Conservation (phyloP, 768 basidiomycete species). For the Amanita phalloides region DNA sequence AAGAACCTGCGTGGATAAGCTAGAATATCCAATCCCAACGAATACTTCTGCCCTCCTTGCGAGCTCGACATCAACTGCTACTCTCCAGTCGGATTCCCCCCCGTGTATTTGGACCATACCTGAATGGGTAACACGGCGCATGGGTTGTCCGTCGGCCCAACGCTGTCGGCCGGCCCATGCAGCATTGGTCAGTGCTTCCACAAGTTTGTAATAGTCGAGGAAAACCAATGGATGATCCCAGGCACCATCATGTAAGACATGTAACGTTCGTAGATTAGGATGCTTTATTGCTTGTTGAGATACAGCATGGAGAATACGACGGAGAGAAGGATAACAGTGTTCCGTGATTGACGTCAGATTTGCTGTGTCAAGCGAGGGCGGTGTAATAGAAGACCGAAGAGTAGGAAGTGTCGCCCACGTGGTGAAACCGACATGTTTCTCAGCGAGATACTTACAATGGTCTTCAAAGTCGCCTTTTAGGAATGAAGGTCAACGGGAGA, state of each 20-base stretch:
- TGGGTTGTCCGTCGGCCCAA: slow-evolving; percentile 28
- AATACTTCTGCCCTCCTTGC: slow-evolving; percentile 31
- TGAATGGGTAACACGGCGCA: slow-evolving; percentile 30
- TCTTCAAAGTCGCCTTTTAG: slow-evolving; percentile 28
- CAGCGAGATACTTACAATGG: slow-evolving; percentile 27
- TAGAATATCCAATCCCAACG: slow-evolving; percentile 39
- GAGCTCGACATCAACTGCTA: slow-evolving; percentile 35
- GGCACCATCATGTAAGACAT: slow-evolving; percentile 36
- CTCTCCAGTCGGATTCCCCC: slow-evolving; percentile 33
- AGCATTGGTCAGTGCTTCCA: slow-evolving; percentile 22
- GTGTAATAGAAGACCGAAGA: slow-evolving; percentile 18
- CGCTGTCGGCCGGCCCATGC: slow-evolving; percentile 21
- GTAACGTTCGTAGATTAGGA: slow-evolving; percentile 27
- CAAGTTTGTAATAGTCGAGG: slow-evolving; percentile 29
- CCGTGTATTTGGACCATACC: slow-evolving; percentile 22
- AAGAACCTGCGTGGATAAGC: slow-evolving; percentile 31
- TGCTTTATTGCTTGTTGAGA: slow-evolving; percentile 21
- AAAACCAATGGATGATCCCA: slow-evolving; percentile 36
- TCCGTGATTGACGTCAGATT: slow-evolving; percentile 26
- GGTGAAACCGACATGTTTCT: slow-evolving; percentile 26
- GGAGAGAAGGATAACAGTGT: slow-evolving; percentile 34
- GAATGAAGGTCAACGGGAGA: neutral
- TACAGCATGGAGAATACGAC: slow-evolving; percentile 29
- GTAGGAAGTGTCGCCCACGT: slow-evolving; percentile 38
- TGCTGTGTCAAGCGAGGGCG: slow-evolving; percentile 23